phyloP scores from a whole-genome alignment of 331 rosid species.

The Phaseolus coccineus region DNA sequence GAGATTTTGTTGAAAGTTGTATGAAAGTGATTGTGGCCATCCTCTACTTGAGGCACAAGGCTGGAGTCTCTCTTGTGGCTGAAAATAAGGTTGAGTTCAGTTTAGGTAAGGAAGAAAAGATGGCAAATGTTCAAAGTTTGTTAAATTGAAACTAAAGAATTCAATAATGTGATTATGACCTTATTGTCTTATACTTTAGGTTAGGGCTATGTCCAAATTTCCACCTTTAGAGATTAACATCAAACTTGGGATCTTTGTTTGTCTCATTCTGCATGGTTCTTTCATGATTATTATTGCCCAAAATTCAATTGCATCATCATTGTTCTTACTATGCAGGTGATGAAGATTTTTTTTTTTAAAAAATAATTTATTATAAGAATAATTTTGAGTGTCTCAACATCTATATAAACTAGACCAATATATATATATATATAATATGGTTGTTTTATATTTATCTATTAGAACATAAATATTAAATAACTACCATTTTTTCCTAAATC shows the following conservation, averaged over 20 bases:
- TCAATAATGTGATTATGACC: neutral
- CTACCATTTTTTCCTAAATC: too few relatives aligned
- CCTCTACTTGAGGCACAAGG: too few relatives aligned
- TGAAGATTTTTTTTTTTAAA: neutral
- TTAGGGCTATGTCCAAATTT: slow-evolving; percentile 3
- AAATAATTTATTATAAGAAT: too few relatives aligned
- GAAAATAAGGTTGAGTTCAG: neutral
- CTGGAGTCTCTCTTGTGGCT: neutral
- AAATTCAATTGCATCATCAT: neutral
- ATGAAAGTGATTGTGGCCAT: neutral
- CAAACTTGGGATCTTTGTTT: slow-evolving; percentile 21
- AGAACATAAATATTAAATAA: too few relatives aligned
- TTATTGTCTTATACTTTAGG: neutral
- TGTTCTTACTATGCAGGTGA: neutral
- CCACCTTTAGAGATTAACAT: neutral
- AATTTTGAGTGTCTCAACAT: too few relatives aligned
- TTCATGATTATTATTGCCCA: neutral
- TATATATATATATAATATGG: too few relatives aligned
- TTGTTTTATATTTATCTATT: too few relatives aligned
- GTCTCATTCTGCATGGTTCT: neutral
- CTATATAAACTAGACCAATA: too few relatives aligned
- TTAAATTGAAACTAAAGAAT: neutral
- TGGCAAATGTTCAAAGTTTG: neutral
- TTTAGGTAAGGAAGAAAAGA: neutral
- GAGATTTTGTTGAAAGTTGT: neutral